Conservation (phyloP, 345 rosid genomes). For the Eutrema japonicum region DNA sequence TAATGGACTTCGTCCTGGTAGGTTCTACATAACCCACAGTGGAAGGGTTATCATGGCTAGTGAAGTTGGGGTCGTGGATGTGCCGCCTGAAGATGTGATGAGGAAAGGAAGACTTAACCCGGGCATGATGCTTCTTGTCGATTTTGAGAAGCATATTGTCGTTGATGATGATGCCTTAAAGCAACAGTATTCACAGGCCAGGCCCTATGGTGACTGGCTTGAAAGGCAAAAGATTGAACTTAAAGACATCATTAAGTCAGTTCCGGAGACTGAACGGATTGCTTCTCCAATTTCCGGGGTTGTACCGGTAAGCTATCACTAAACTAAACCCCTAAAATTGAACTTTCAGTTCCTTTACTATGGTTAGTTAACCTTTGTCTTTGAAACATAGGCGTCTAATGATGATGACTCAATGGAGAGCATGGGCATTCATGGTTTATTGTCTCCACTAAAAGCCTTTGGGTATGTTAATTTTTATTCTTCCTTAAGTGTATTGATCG, state of each 20-base stretch:
- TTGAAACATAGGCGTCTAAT: slow-evolving; percentile 58
- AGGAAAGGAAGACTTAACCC: slow-evolving; percentile 98
- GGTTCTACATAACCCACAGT: slow-evolving; percentile 86
- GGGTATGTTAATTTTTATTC: slow-evolving; percentile 60
- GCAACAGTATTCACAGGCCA: slow-evolving; percentile 84
- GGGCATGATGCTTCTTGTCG: slow-evolving; percentile 99
- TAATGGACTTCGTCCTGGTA: slow-evolving; percentile 97
- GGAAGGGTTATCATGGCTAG: slow-evolving; percentile 98
- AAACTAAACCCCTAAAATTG: neutral
- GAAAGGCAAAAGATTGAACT: slow-evolving; percentile 86
- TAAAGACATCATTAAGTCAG: slow-evolving; percentile 69
- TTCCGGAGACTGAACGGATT: slow-evolving; percentile 60
- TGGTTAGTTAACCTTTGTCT: neutral
- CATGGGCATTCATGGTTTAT: slow-evolving; percentile 87
- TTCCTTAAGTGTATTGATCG: neutral
- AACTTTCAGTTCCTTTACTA: neutral
- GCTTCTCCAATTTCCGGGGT: slow-evolving; percentile 77
- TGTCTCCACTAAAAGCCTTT: slow-evolving; percentile 93
- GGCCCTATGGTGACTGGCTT: slow-evolving; percentile 98
- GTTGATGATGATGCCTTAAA: slow-evolving; percentile 96
- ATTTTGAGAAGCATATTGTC: slow-evolving; percentile 91
- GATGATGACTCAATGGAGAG: slow-evolving; percentile 82
- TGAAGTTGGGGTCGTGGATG: slow-evolving; percentile 98
- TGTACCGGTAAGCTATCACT: slow-evolving; percentile 52
- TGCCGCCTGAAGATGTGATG: slow-evolving; percentile 89